Evolutionary conservation across 257 asterid species (phyloP).

Genomic region (Leonotis leonurus): DNA sequence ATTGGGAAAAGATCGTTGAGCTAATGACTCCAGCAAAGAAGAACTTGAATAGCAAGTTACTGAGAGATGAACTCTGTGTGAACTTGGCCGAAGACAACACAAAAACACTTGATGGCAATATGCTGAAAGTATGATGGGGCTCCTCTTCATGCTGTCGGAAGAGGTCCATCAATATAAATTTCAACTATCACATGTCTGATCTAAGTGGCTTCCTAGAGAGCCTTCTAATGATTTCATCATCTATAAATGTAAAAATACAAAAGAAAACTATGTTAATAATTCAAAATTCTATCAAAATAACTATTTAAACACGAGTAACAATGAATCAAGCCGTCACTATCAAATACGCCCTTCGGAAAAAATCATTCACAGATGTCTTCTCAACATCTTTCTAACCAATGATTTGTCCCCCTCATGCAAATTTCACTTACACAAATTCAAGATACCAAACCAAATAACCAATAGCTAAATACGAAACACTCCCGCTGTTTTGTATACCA

Average conservation of each 20-base stretch:
- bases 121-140: conserved; percentile 29
- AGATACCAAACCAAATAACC: background rate
- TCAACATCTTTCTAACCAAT: conserved; percentile 9
- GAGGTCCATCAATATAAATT: conserved; percentile 41
- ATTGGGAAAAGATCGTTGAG: conserved; percentile 64
- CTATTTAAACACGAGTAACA: background rate
- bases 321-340: background rate
- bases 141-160: conserved; percentile 61
- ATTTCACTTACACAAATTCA: background rate
- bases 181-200: conserved; percentile 18
- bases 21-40: conserved; percentile 30
- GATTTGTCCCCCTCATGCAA: background rate
- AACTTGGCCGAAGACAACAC: conserved; percentile 20
- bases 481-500: background rate
- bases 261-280: background rate
- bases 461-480: background rate
- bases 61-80: conserved; percentile 26
- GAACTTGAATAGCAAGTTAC: conserved; percentile 22
- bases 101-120: conserved; percentile 29
- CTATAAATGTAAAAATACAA: conserved; percentile 21
- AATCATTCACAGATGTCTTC: no score
- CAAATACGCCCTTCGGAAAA: background rate
- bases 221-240: conserved; percentile 34
- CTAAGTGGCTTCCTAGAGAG: conserved; percentile 22
- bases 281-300: background rate